These are phyloP conservation scores for Penicillium flavigenum DNA, from an alignment of 495 filamentous ascomycete genomes.

Conservation along the genomic window DNA sequence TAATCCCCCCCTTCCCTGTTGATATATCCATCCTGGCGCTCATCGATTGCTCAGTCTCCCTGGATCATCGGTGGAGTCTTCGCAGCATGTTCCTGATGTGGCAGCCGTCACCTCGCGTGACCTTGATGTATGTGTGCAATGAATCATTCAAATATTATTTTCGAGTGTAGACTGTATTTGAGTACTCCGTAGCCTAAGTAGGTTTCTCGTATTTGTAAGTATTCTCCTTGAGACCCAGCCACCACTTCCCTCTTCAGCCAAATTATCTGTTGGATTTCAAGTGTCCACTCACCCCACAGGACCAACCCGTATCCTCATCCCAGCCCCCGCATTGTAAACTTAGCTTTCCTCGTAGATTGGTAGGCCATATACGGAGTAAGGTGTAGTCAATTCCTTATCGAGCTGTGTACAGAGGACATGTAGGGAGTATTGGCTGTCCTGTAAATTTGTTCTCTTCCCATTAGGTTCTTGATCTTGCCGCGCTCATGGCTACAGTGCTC, in stretches of 20 bases:
- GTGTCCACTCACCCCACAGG: constrained; percentile 1
- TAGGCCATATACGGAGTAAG: no score
- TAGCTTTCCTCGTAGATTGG: not conserved
- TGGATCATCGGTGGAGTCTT: constrained; percentile 5
- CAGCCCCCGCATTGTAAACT: not conserved
- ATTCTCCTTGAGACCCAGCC: not conserved
- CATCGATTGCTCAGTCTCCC: constrained; percentile 25
- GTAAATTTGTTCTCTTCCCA: not conserved
- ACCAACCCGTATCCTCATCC: not conserved
- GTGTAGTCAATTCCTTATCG: no score
- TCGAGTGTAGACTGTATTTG: not conserved
- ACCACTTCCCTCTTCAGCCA: not conserved
- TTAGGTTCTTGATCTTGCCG: not conserved
- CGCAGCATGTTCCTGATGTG: constrained; percentile 25
- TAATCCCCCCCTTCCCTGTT: constrained; percentile 1
- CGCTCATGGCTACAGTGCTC: not conserved
- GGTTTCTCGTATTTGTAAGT: not conserved
- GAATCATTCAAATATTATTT: constrained; percentile 12
- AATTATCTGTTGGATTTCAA: not conserved
- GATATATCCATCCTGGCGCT: constrained; percentile 37
- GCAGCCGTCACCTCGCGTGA: constrained; percentile 45
- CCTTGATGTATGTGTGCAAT: constrained; percentile 21
- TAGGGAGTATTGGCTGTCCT: not conserved
- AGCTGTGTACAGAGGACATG: not conserved
- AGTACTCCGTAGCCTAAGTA: not conserved